phyloP scores from a whole-genome alignment of 768 basidiomycete genomes.

The Amanita pallidorosea region DNA sequence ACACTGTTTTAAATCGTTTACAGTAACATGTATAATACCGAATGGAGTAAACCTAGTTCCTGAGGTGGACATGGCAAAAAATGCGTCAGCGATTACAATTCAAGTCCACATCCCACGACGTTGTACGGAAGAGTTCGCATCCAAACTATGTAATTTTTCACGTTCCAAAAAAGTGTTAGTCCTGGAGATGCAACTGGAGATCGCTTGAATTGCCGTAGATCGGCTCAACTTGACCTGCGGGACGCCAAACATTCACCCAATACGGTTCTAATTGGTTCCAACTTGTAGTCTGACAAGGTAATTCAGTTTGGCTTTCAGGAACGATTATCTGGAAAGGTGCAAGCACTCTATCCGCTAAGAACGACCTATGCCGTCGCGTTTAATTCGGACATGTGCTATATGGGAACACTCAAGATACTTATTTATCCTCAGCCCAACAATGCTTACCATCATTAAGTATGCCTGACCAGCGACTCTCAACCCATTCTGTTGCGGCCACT shows the following conservation, averaged over 20 bases:
- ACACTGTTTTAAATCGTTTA: background rate
- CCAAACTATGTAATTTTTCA: background rate
- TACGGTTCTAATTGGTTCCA: slow-evolving; percentile 5
- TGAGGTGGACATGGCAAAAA: background rate
- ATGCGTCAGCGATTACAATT: background rate
- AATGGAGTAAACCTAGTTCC: slow-evolving; percentile 5
- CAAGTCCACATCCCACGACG: background rate
- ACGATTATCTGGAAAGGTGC: background rate
- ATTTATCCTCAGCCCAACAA: slow-evolving; percentile 1
- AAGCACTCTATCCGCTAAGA: slow-evolving; percentile 3
- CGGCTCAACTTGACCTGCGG: background rate
- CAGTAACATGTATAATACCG: background rate
- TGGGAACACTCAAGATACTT: background rate
- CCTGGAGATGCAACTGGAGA: background rate
- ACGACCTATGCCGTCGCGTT: slow-evolving; percentile 3
- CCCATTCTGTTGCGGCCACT: background rate
- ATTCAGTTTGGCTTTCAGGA: slow-evolving; percentile 8
- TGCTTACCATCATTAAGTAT: background rate
- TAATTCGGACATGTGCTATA: slow-evolving; percentile 1
- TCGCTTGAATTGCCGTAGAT: slow-evolving; percentile 3
- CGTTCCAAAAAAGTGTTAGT: background rate
- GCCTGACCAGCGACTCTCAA: background rate
- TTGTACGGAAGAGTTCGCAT: background rate
- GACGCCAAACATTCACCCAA: background rate
- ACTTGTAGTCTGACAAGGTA: slow-evolving; percentile 3